Evolutionary conservation across 305 asterid species (phyloP).

Genomic region (Caryopteris hybrid): DNA sequence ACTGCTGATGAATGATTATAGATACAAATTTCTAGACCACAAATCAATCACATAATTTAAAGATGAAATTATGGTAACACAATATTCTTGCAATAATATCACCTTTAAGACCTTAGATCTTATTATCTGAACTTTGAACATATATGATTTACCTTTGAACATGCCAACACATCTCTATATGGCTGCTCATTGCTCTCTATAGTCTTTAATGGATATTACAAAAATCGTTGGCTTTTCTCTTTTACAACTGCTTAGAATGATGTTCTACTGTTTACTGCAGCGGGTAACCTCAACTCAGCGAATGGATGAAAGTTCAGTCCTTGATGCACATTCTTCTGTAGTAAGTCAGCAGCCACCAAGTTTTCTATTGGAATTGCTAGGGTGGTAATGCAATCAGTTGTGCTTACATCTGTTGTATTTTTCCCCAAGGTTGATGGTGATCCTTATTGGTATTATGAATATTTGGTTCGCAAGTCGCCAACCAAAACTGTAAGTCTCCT

Average conservation of each 20-base stretch:
- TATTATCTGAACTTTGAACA: too few species aligned
- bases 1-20: too few species aligned
- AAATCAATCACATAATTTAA: too few species aligned
- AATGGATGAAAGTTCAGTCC: conserved; percentile 77
- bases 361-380: not conserved
- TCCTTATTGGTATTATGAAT: conserved; percentile 88
- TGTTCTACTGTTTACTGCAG: conserved; percentile 38
- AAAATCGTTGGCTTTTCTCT: not conserved
- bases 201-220: too few species aligned
- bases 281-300: conserved; percentile 83
- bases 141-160: too few species aligned
- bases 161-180: too few species aligned
- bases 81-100: too few species aligned
- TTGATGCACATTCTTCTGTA: conserved; percentile 78
- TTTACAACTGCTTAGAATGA: not conserved
- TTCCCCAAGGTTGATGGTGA: conserved; percentile 72
- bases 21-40: too few species aligned
- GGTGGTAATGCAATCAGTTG: not conserved
- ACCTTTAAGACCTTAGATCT: not conserved
- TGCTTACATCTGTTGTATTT: conserved; percentile 11
- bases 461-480: conserved; percentile 90
- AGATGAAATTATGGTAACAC: too few species aligned
- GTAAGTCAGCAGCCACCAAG: conserved; percentile 62
- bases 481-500: conserved; percentile 58
- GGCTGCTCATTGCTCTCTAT: too few species aligned